Conservation (phyloP, 129 eudicot genomes). For the Flaveria brownii region DNA sequence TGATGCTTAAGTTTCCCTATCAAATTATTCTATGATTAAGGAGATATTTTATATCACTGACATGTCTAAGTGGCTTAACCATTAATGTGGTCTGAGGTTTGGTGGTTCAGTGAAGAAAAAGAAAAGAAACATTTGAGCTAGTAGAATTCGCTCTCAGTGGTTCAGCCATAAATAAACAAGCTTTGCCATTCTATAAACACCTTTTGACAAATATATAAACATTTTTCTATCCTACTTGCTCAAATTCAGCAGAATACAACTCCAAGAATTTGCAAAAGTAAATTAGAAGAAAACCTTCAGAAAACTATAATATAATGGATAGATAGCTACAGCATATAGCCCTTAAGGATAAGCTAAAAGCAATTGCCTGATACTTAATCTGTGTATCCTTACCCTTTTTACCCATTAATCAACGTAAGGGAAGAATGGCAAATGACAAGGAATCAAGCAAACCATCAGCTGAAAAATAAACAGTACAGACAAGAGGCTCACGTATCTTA, state of each 20-base stretch:
- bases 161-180: conserved; percentile 2
- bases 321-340: neutral
- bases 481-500: neutral
- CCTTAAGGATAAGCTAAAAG: neutral
- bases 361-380: neutral
- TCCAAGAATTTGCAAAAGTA: neutral
- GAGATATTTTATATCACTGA: conserved; percentile 7
- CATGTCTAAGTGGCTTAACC: conserved; percentile 9
- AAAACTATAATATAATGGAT: neutral
- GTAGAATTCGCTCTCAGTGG: neutral
- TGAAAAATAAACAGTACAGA: neutral
- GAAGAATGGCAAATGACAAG: neutral
- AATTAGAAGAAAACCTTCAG: neutral
- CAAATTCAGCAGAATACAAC: neutral
- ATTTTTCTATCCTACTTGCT: neutral
- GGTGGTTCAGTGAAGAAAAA: neutral
- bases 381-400: neutral
- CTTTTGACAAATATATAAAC: neutral
- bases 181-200: neutral
- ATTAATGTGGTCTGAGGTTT: neutral
- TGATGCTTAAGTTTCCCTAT: neutral
- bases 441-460: neutral
- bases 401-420: neutral
- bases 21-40: neutral
- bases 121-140: neutral